Conservation (phyloP, 2,329 filamentous ascomycete species). For the Alternaria gansuensis region DNA sequence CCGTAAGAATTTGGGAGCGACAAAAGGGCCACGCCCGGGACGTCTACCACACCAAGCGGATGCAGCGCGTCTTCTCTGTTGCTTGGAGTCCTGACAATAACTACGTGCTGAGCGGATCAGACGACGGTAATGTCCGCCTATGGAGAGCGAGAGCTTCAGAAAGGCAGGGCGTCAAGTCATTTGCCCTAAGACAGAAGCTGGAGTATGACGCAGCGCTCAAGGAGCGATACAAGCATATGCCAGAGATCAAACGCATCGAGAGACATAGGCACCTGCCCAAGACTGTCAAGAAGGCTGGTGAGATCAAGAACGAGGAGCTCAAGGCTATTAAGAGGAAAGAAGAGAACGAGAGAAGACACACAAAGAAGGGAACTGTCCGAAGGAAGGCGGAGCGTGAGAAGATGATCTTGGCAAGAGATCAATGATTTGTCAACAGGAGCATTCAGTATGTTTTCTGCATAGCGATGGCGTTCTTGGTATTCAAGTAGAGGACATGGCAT, state of each 20-base stretch:
- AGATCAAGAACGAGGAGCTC: slow-evolving; percentile 93
- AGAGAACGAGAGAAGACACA: slow-evolving; percentile 94
- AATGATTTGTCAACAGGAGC: slow-evolving; percentile 53
- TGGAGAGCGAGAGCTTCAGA: slow-evolving; percentile 90
- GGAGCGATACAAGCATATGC: slow-evolving; percentile 91
- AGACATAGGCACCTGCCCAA: slow-evolving; percentile 91
- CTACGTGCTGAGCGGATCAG: slow-evolving; percentile 88
- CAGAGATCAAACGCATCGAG: slow-evolving; percentile 89
- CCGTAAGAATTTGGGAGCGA: slow-evolving; percentile 83
- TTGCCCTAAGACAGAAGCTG: slow-evolving; percentile 83
- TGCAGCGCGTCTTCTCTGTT: slow-evolving; percentile 91
- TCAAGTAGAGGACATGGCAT: background rate
- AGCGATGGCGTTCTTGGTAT: slow-evolving; percentile 45
- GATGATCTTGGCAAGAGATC: slow-evolving; percentile 78
- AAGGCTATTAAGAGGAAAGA: slow-evolving; percentile 86
- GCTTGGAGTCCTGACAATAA: slow-evolving; percentile 88
- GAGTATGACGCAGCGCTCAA: slow-evolving; percentile 91
- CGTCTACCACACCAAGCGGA: slow-evolving; percentile 96
- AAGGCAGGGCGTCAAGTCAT: slow-evolving; percentile 83
- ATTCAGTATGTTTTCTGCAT: slow-evolving; percentile 34
- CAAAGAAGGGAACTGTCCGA: slow-evolving; percentile 79
- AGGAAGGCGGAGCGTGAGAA: slow-evolving; percentile 87
- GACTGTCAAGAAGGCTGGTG: slow-evolving; percentile 91
- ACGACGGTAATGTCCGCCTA: slow-evolving; percentile 89
- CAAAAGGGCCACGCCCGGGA: slow-evolving; percentile 85